Base-by-base conservation (phyloP, 164 flowering plant genomes). In the Warburgia ugandensis region DNA sequence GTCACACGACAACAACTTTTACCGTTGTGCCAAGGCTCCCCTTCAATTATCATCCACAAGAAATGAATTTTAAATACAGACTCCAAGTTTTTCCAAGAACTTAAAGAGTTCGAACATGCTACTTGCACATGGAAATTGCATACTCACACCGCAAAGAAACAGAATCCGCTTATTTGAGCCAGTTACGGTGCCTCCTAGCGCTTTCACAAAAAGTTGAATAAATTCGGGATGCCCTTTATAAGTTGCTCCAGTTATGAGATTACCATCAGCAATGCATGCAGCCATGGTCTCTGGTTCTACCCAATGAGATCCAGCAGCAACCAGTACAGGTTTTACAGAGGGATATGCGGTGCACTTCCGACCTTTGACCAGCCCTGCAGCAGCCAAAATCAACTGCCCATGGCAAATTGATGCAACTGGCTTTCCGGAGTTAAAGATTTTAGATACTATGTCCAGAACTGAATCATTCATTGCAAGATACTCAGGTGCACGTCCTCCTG, bases 401-500 rank as follows among this genome's bases (percentile, higher is more conserved):
- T 94, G 96, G 68, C 96, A 89, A 45, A 94, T 70, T 10, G 92
- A 71, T 13, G 94, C 97, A 58, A 94, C 75, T 52, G 94, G 86
- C 61, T 84, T 89, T 46, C 78, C 72, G 7, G 80, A 63, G 21
- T 58, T 45, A 23, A 69, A 63, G 64, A 89, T 79, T 48, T 72
- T 62, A 4, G 63, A 52, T 21, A 81, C 87, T 53, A 89, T 55
- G 5, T 71, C 72, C 13, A 74, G 19, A 38, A 94, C 89, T 55
- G 85, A 76, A 55, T 70, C 71, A 64, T 89, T 58, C 71, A 80
- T 66, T 17, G 97, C 83, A 45, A 88, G 96, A 68, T 94, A 94
- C 58, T 94, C 99, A 7, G 97, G 96, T 29, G 99, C 81, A 35
- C 96, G 74, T 42, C 97, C 99, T 50, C 97, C 99, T 6, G 96